These are phyloP conservation scores for Dactylorhiza incarnata DNA, from an alignment of 106 monocot genomes.

Conservation along the genomic window DNA sequence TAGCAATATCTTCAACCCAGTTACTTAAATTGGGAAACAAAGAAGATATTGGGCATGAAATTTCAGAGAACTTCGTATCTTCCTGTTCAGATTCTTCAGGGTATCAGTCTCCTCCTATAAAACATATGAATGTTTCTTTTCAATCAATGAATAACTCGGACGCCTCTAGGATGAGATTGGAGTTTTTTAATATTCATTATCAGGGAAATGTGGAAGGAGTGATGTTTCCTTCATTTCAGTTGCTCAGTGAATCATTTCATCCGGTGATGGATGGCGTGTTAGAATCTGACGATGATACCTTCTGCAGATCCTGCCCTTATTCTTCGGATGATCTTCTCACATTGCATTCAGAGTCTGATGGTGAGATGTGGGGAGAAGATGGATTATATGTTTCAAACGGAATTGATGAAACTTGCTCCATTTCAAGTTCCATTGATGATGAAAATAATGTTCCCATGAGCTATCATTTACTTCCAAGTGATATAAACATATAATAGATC, in stretches of 20 bases:
- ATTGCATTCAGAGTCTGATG: constrained; percentile 52
- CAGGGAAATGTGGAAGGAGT: constrained; percentile 40
- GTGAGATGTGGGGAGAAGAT: constrained; percentile 72
- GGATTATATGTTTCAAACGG: constrained; percentile 11
- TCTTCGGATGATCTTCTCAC: constrained; percentile 60
- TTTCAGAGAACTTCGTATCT: constrained; percentile 17
- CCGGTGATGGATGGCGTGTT: constrained; percentile 28
- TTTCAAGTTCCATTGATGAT: not conserved
- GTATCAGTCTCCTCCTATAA: constrained; percentile 72
- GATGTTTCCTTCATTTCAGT: constrained; percentile 74
- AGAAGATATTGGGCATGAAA: constrained; percentile 19
- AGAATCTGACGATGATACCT: constrained; percentile 95
- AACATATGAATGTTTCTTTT: constrained; percentile 88
- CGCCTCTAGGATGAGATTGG: constrained; percentile 41
- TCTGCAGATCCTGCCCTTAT: constrained; percentile 67
- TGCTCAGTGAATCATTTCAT: constrained; percentile 34
- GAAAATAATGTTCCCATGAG: not conserved
- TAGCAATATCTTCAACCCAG: constrained; percentile 8
- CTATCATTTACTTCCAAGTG: not conserved
- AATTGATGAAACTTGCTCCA: not conserved
- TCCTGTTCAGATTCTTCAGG: constrained; percentile 20
- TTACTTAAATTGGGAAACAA: constrained; percentile 9
- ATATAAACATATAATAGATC: not conserved
- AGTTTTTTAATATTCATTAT: constrained; percentile 44
- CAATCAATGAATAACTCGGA: constrained; percentile 49